A percentile compares a stretch with the other conserved stretches of the same genome.
Evolutionary conservation across 2,329 filamentous ascomycete species (phyloP).

Genomic region (Colletotrichum eleusines): DNA sequence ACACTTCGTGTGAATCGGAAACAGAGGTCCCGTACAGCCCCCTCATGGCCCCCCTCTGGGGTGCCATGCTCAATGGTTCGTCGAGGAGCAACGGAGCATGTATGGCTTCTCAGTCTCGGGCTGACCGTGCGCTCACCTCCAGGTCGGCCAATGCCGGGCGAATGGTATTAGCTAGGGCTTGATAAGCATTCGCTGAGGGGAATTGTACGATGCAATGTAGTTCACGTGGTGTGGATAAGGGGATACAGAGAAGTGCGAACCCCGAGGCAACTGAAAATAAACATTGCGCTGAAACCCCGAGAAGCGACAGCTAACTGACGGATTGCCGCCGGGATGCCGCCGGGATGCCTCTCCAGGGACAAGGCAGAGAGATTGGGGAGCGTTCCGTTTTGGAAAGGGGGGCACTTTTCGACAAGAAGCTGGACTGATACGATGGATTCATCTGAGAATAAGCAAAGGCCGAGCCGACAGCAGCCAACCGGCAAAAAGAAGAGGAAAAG

Average conservation of each 20-base stretch:
- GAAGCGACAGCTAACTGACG: neutral
- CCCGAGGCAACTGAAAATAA: neutral
- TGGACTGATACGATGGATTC: neutral
- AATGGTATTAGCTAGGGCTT: too few relatives aligned
- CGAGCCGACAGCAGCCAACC: neutral
- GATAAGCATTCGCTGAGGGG: neutral
- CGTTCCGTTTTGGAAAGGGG: too few relatives aligned
- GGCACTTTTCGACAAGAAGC: too few relatives aligned
- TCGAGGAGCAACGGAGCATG: neutral
- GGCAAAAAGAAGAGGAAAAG: too few relatives aligned
- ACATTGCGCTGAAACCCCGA: neutral
- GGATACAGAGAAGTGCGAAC: neutral
- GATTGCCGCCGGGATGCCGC: conserved; percentile 3
- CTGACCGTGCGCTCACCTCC: neutral
- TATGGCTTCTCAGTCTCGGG: neutral
- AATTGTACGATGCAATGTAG: too few relatives aligned
- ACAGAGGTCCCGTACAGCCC: conserved; percentile 3
- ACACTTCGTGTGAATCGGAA: conserved; percentile 33
- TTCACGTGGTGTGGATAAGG: neutral
- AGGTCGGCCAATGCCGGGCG: neutral
- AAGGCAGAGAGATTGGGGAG: neutral
- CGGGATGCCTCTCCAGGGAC: neutral
- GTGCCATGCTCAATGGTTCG: neutral
- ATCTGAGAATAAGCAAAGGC: neutral
- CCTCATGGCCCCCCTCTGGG: neutral